A percentile compares a stretch with the other conserved stretches of the same genome.
These are phyloP conservation scores for Phytopythium kandeliae DNA, from an alignment of 352 stramenopile genomes.

Conservation along the genomic window DNA sequence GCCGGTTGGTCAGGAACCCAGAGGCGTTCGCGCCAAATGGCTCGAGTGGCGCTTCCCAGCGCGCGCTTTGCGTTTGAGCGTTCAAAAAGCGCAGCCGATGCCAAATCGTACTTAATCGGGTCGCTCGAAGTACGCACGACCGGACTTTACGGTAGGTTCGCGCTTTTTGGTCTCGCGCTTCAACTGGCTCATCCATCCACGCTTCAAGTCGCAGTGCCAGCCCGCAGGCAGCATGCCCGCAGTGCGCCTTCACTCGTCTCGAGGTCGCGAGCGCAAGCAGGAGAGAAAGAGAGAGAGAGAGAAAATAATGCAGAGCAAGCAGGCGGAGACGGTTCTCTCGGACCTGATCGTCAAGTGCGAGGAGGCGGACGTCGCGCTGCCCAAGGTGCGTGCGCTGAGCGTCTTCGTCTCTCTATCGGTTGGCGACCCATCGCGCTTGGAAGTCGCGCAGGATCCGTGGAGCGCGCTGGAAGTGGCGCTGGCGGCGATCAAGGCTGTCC, in stretches of 20 bases:
- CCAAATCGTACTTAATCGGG: neutral
- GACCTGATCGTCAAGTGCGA: constrained; percentile 68
- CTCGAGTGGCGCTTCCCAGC: too few relatives aligned
- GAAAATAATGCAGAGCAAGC: constrained; percentile 43
- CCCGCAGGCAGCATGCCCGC: too few relatives aligned
- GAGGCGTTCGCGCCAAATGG: constrained; percentile 2
- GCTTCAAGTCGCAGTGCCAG: too few relatives aligned
- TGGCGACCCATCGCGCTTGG: neutral
- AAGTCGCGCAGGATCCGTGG: constrained; percentile 27
- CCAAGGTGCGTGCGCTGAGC: constrained; percentile 15
- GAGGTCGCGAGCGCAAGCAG: too few relatives aligned
- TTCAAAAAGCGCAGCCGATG: too few relatives aligned
- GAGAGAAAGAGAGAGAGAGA: neutral
- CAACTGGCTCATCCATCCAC: neutral
- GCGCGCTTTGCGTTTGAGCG: neutral
- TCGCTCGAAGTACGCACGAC: too few relatives aligned
- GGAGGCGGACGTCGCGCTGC: constrained; percentile 32
- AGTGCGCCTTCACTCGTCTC: too few relatives aligned
- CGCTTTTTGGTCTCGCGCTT: neutral
- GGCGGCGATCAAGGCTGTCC: constrained; percentile 22
- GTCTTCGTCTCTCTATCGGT: neutral
- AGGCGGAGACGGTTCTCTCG: constrained; percentile 40
- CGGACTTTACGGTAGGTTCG: neutral
- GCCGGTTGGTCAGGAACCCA: too few relatives aligned
- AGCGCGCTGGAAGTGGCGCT: constrained; percentile 36